These are phyloP conservation scores for Gloeophyllum trabeum DNA, from an alignment of 768 basidiomycete genomes.

Conservation along the genomic window DNA sequence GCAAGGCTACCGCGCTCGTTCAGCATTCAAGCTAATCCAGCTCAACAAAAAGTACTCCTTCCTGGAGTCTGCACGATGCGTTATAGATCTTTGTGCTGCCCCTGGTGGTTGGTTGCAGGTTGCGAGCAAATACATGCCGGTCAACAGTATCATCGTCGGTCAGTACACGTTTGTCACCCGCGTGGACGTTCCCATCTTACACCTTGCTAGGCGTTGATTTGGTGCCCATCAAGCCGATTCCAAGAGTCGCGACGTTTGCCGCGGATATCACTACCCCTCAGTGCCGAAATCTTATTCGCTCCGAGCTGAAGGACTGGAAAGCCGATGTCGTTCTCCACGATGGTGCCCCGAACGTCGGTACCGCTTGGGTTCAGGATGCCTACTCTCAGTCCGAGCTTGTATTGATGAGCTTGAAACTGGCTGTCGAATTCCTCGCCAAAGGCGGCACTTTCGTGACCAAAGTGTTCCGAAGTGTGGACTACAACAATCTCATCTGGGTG, in stretches of 20 bases:
- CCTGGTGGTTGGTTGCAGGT: constrained; percentile 99
- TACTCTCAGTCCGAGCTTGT: constrained; percentile 96
- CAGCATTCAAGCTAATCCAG: constrained; percentile 98
- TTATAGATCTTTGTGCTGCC: constrained; percentile 96
- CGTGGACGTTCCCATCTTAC: constrained; percentile 51
- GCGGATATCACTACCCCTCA: constrained; percentile 89
- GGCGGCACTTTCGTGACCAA: constrained; percentile 97
- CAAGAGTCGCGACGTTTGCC: constrained; percentile 83
- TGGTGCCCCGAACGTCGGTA: constrained; percentile 98
- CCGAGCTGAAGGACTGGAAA: constrained; percentile 96
- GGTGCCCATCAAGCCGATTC: constrained; percentile 93
- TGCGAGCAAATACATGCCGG: constrained; percentile 94
- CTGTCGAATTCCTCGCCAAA: constrained; percentile 87
- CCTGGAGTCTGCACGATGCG: constrained; percentile 81
- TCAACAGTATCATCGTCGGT: constrained; percentile 88
- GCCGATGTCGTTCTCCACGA: constrained; percentile 98
- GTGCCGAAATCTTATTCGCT: constrained; percentile 79
- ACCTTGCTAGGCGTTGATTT: constrained; percentile 72
- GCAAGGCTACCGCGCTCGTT: constrained; percentile 98
- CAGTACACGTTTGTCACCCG: constrained; percentile 16
- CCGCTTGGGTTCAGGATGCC: constrained; percentile 98
- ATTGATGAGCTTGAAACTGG: constrained; percentile 88
- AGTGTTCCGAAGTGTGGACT: constrained; percentile 96
- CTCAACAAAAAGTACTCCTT: constrained; percentile 96
- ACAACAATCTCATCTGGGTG: constrained; percentile 98